These are phyloP conservation scores for Solanum rostratum DNA, from an alignment of 257 asterid genomes.

Conservation along the genomic window DNA sequence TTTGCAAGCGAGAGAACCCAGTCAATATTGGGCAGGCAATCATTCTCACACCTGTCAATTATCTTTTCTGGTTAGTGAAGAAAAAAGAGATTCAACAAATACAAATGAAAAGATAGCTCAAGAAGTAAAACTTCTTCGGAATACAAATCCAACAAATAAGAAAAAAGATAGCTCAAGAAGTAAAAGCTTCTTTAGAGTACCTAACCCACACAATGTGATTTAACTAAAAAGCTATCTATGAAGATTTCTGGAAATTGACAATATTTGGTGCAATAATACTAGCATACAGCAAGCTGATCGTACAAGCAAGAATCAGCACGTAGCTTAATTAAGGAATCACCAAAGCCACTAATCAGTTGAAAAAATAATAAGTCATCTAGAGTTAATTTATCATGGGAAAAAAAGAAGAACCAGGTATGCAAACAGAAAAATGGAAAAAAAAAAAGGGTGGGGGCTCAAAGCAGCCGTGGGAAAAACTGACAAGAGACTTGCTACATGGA, in stretches of 20 bases:
- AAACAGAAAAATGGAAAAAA: neutral
- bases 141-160: neutral
- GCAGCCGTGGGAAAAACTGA: neutral
- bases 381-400: neutral
- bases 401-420: neutral
- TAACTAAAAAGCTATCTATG: neutral
- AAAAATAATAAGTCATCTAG: neutral
- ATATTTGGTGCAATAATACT: neutral
- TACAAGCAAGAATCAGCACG: neutral
- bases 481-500: neutral
- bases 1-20: constrained; percentile 96
- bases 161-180: neutral
- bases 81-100: neutral
- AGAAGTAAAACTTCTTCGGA: neutral
- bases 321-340: neutral
- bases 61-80: neutral
- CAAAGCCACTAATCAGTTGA: neutral
- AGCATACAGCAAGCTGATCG: neutral
- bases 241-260: neutral
- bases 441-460: neutral
- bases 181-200: neutral
- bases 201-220: neutral
- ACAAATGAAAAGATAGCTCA: neutral
- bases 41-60: constrained; percentile 81
- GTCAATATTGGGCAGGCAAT: constrained; percentile 70